Evolutionary conservation across 768 basidiomycete genomes (phyloP).

Genomic region (Galerina marginata): DNA sequence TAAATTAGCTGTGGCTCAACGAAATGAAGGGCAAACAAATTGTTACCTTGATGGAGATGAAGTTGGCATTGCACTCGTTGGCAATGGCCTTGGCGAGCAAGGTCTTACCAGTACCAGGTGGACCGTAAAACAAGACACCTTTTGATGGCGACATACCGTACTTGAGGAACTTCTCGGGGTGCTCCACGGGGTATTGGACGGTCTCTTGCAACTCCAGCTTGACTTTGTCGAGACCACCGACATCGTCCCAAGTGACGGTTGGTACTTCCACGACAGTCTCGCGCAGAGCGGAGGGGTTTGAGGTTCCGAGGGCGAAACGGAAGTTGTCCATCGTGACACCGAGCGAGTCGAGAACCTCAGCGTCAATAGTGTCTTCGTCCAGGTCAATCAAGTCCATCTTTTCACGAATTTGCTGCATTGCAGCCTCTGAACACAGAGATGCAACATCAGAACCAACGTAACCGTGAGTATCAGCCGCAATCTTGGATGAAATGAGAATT

Average conservation of each 20-base stretch:
- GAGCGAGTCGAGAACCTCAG: conserved; percentile 97
- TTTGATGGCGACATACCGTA: conserved; percentile 99
- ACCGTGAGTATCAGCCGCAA: conserved; percentile 98
- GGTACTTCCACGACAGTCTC: conserved; percentile 99
- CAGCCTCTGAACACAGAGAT: conserved; percentile 97
- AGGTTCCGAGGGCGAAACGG: conserved; percentile 96
- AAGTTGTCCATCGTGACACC: conserved; percentile 99
- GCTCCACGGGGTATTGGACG: conserved; percentile 99
- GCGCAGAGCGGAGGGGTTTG: conserved; percentile 97
- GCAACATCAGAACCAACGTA: conserved; percentile 99
- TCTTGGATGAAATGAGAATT: conserved; percentile 47
- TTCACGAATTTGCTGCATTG: conserved; percentile 99
- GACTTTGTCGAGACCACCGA: conserved; percentile 99
- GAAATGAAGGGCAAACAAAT: neutral
- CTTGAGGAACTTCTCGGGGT: conserved; percentile 99
- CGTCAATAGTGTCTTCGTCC: conserved; percentile 98
- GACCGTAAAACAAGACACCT: conserved; percentile 99
- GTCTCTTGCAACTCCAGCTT: conserved; percentile 99
- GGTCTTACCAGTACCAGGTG: conserved; percentile 99
- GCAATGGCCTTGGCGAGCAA: conserved; percentile 98
- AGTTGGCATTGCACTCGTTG: conserved; percentile 99
- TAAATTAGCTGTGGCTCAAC: neutral
- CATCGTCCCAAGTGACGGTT: conserved; percentile 98
- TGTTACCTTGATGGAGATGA: conserved; percentile 93
- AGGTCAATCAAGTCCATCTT: conserved; percentile 99